Conservation (phyloP, 768 basidiomycete genomes). For the Antrodiella citrinella region DNA sequence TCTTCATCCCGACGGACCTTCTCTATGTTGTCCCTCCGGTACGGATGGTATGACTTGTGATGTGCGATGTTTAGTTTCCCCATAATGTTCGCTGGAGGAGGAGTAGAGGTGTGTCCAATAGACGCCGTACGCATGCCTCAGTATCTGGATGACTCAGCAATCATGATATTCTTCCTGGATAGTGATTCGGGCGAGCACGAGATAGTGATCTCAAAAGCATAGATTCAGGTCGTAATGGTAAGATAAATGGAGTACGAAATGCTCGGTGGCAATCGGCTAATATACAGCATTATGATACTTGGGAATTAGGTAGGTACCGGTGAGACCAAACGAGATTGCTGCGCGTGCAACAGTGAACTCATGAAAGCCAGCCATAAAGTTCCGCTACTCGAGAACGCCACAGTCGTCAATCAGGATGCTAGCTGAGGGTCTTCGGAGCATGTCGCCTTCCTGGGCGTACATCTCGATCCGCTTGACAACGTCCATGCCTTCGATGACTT, state of each 20-base stretch:
- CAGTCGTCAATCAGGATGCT: conserved; percentile 18
- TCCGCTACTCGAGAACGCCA: conserved; percentile 18
- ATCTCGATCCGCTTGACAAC: conserved; percentile 28
- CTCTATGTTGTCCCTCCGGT: conserved; percentile 78
- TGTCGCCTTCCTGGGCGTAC: conserved; percentile 19
- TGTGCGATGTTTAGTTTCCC: conserved; percentile 86
- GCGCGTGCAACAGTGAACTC: background rate
- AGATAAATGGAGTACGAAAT: background rate
- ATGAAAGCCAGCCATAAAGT: background rate
- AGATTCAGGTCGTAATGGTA: background rate
- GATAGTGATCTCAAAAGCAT: background rate
- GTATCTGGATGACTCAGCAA: no score
- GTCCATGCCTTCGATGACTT: conserved; percentile 33
- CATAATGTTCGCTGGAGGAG: conserved; percentile 33
- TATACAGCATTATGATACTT: no score
- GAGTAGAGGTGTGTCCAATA: background rate
- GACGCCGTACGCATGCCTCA: background rate
- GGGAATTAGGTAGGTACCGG: no score
- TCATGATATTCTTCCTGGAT: no score
- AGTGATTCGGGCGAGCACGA: background rate
- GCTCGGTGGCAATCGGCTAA: background rate
- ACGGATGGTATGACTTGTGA: conserved; percentile 88
- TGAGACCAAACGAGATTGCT: no score
- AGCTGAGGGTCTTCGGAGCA: conserved; percentile 21
- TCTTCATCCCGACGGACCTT: conserved; percentile 76